These are phyloP conservation scores for Marsdenia floribunda DNA, from an alignment of 257 asterid species.

Conservation along the genomic window DNA sequence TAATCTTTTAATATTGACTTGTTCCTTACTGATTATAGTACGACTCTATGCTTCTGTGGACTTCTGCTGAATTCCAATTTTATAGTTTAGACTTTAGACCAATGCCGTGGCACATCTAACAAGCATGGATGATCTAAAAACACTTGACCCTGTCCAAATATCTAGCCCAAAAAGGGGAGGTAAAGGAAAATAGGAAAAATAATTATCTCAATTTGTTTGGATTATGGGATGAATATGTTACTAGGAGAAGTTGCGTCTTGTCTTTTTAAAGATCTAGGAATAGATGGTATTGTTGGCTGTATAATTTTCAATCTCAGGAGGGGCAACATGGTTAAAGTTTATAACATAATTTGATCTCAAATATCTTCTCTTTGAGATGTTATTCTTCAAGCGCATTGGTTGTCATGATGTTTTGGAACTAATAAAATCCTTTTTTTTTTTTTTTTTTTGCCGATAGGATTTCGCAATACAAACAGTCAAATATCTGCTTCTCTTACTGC, in stretches of 20 bases:
- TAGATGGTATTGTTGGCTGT: neutral
- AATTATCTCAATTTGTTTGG: too few species aligned
- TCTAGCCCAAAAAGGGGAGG: neutral
- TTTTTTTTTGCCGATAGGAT: constrained; percentile 42
- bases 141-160: neutral
- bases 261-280: neutral
- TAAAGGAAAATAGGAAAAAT: neutral
- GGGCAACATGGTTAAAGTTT: neutral
- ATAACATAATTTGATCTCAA: neutral
- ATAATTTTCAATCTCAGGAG: neutral
- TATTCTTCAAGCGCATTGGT: neutral
- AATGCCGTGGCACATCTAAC: too few species aligned
- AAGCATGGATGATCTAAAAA: too few species aligned
- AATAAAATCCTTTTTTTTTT: neutral
- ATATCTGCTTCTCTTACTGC: constrained; percentile 86
- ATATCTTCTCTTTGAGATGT: neutral
- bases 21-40: neutral
- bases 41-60: neutral
- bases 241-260: neutral
- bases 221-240: too few species aligned
- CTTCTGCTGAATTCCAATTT: neutral
- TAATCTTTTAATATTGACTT: neutral
- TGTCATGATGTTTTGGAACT: neutral
- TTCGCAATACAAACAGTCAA: constrained; percentile 84
- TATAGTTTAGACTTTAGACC: neutral